Evolutionary conservation across 257 asterid genomes (phyloP), one percentile per base, ranked within the genome.

Genomic region (Solanum peruvianum): DNA sequence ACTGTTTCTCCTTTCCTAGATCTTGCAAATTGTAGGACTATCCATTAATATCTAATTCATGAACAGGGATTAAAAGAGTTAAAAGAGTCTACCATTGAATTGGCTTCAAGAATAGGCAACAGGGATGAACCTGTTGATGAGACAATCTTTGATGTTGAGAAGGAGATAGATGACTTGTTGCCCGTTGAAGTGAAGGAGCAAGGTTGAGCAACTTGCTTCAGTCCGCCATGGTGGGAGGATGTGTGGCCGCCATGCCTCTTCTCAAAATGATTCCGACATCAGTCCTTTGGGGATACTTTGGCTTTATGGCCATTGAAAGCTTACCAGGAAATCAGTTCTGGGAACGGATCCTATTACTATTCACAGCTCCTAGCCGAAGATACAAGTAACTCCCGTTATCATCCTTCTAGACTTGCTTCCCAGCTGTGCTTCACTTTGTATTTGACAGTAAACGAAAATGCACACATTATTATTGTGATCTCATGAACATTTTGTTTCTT

Each of bases 91-190:
- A 87, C 84, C 29, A 31, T 83, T 72, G 84, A 70, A 73, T 25
- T 69, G 42, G 87, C 87, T n/a, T 52, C 89, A 23, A 83, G 75
- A 27, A 35, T 66, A 16, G 88, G 86, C 52, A 66, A 41, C 39
- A 64, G 11, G 60, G 83, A 73, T 83, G 89, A 76, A 11, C 89
- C 89, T 27, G 62, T 83, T 67, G 89, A 87, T 72, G 89, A 87
- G 78, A 83, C 56, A 0, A 72, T 83, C 35, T 87, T 87, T 39
- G 89, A 83, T 83, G 64, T 87, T 71, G 84, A 83, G 56, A 87
- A 87, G 89, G 87, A 87, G 41, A 87, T 87, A 47, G 89, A 87
- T 83, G 89, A 87, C 25, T 87, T 87, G 84, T 82, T 87, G 89
- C 89, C 89, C 9, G 86, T 87, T 62, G 89, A 87, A 82, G 89